Evolutionary conservation across 1,284 basidiomycete species (phyloP), one percentile per base, ranked within the genome.

Genomic region (Cutaneotrichosporon dermatis): DNA sequence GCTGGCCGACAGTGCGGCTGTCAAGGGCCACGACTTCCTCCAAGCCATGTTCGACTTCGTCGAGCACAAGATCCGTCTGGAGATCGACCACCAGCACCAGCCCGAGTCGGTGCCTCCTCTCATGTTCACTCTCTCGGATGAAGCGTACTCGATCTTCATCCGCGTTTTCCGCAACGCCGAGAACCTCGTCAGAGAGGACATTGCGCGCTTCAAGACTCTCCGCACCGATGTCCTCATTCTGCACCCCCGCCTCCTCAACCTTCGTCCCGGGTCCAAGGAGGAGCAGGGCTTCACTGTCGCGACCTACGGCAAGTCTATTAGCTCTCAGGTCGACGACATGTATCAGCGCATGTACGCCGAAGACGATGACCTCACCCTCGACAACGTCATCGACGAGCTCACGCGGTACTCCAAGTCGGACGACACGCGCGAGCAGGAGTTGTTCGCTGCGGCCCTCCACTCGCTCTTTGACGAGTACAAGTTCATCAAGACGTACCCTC

Each of bases 391-490:
- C 63, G 79, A 84, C 16, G 86, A 95, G 75, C 85, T 99, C 43
- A 88, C 91, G 77, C 86, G 86, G 53, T 86, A 87, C 80, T 91
- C 94, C 73, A 85, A 85, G 57, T 96, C 94, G 33, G 83, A 84
- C 35, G 91, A 89, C 69, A 76, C 86, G 43, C 87, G 88, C 64
- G 93, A 98, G 69, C 92, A 94, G 74, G 92, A 99, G 80, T 86
- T 97, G 61, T 97, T 99, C 74, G 96, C 94, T 11, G 98, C 94
- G 83, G 95, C 97, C 85, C 86, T 99, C 54, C 94, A 98, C 80
- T 96, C 97, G 80, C 85, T 99, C 56, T 99, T 99, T 79, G 96
- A 99, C 85, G 96, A 99, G 81, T 97, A 97, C 85, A 93, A 94
- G 74, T 99, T 97, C 82, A 97, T 99, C 85, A 92, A 96, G 75